Evolutionary conservation across 2,329 filamentous ascomycete species (phyloP).

Genomic region (Botryotinia calthae): DNA sequence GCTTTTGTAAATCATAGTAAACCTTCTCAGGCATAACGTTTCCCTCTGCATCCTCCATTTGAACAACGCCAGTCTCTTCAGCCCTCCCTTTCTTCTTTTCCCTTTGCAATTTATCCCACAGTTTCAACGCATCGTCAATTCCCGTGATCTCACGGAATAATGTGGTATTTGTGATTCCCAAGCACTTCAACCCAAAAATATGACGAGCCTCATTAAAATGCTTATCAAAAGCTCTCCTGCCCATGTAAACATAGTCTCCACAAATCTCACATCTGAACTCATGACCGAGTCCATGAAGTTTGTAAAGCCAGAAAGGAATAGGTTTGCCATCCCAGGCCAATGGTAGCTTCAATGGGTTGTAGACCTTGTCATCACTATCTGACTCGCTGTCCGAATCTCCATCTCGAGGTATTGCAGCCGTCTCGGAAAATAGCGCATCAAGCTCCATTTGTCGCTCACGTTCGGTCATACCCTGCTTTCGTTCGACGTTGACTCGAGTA

Average conservation of each 20-base stretch:
- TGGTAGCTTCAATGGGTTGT: conserved; percentile 94
- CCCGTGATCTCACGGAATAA: conserved; percentile 91
- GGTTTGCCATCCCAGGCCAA: conserved; percentile 98
- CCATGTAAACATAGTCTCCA: conserved; percentile 99
- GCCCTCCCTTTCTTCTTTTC: conserved; percentile 77
- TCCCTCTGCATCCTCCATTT: conserved; percentile 97
- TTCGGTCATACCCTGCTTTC: conserved; percentile 96
- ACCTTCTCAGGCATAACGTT: conserved; percentile 99
- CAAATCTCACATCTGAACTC: conserved; percentile 97
- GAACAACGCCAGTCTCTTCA: conserved; percentile 79
- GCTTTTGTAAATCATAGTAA: conserved; percentile 91
- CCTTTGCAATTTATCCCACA: conserved; percentile 91
- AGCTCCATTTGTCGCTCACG: conserved; percentile 91
- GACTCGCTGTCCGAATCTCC: conserved; percentile 64
- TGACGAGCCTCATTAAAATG: conserved; percentile 95
- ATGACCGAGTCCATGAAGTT: conserved; percentile 89
- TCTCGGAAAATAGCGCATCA: conserved; percentile 74
- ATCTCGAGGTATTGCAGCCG: conserved; percentile 41
- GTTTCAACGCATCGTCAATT: conserved; percentile 81
- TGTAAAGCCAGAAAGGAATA: conserved; percentile 98
- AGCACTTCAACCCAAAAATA: conserved; percentile 87
- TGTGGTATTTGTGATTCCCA: conserved; percentile 88
- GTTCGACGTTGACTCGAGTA: conserved; percentile 91
- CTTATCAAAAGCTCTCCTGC: conserved; percentile 92
- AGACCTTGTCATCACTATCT: conserved; percentile 79